Percentiles rank a stretch among this genome's conserved stretches.
phyloP scores from a whole-genome alignment of 805 yeast genomes.

The Wickerhamiella spandovensis region DNA sequence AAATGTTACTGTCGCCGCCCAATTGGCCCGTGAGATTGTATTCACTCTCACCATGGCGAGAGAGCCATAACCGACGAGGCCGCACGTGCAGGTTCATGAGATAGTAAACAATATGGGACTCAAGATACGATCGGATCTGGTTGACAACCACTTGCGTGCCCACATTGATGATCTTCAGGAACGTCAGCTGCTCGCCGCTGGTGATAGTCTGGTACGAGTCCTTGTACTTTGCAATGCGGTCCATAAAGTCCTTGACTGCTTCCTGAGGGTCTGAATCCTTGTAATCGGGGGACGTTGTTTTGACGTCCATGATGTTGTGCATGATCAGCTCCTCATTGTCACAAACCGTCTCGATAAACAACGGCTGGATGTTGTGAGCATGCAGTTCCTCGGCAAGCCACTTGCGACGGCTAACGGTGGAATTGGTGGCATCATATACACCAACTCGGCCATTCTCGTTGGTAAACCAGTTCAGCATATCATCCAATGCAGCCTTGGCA shows the following conservation, averaged over 20 bases:
- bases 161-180: conserved; percentile 76
- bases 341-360: conserved; percentile 87
- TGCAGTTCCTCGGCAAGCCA: conserved; percentile 34
- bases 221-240: conserved; percentile 63
- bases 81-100: conserved; percentile 91
- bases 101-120: conserved; percentile 85
- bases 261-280: conserved; percentile 49
- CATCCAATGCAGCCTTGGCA: conserved; percentile 54
- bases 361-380: conserved; percentile 56
- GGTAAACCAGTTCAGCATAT: conserved; percentile 77
- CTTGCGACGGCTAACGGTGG: conserved; percentile 59
- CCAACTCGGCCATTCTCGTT: conserved; percentile 80
- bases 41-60: conserved; percentile 91
- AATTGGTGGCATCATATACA: conserved; percentile 86
- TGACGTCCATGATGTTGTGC: conserved; percentile 75
- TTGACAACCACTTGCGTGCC: conserved; percentile 82
- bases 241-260: conserved; percentile 59
- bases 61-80: conserved; percentile 84
- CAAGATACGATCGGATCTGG: conserved; percentile 74
- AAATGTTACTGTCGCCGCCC: conserved; percentile 85
- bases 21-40: conserved; percentile 88
- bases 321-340: conserved; percentile 65
- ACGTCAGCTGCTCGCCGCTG: conserved; percentile 42
- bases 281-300: conserved; percentile 78
- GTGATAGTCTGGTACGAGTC: conserved; percentile 63